phyloP scores from a whole-genome alignment of 2,329 filamentous ascomycete genomes.

The Huntiella abstrusa region DNA sequence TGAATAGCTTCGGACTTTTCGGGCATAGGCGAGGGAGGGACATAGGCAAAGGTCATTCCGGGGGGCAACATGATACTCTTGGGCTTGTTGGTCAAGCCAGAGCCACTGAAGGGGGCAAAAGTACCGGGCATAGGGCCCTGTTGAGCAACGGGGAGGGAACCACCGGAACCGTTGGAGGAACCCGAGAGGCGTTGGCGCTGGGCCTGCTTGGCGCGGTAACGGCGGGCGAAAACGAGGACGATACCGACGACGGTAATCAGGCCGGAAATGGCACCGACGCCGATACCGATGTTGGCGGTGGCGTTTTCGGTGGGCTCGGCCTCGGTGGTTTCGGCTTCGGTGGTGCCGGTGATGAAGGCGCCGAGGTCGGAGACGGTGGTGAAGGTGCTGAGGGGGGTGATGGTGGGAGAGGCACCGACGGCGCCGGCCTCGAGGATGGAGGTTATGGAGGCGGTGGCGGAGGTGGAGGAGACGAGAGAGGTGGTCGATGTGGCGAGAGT shows the following conservation, averaged over 20 bases:
- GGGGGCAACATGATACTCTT: constrained; percentile 11
- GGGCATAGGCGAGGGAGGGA: background rate
- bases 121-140: constrained; percentile 8
- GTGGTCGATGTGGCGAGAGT: background rate
- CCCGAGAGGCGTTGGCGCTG: constrained; percentile 1
- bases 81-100: constrained; percentile 2
- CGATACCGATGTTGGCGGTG: constrained; percentile 6
- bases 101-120: constrained; percentile 7
- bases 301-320: background rate
- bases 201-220: constrained; percentile 2
- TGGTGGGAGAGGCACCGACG: background rate
- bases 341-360: constrained; percentile 6
- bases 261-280: constrained; percentile 8
- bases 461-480: background rate
- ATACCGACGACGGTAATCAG: constrained; percentile 9
- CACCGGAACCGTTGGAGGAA: background rate
- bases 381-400: constrained; percentile 3
- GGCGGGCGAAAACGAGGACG: constrained; percentile 6
- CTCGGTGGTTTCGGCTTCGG: constrained; percentile 3
- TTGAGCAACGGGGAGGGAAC: constrained; percentile 4
- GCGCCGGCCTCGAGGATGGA: constrained; percentile 4
- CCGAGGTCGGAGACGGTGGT: constrained; percentile 7
- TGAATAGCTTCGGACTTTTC: background rate
- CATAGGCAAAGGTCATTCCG: constrained; percentile 1
- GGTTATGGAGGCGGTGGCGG: background rate